Evolutionary conservation across 108 stramenopile genomes (phyloP), one percentile per base, ranked within the genome.

Genomic region (Fragilariopsis cylindrus): DNA sequence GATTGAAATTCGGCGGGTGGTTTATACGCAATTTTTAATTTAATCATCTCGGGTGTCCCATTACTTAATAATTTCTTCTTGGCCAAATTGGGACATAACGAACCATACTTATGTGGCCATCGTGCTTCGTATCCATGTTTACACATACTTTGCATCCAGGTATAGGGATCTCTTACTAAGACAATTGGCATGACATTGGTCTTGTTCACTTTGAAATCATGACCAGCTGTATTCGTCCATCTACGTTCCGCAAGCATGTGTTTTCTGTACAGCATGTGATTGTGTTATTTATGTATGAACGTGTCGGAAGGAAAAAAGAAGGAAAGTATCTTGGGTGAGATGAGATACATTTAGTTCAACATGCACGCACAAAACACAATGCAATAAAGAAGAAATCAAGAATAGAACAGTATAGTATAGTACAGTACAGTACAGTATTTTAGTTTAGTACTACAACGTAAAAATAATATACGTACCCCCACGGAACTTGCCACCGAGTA

Each of bases 101-200:
- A 44, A 12, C 41, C 9, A 30, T 30, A 30, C 21, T 39, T 45
- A 15, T 82, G 81, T 40, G 60, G 73, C 90, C 93, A 94, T 43
- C 60, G 55, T 5, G 88, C 88, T 21, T 75, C 82, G 75, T 94
- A 94, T 0, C 72, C 74, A 65, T 88, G 82, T 42, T 74, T 80
- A 40, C 79, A 80, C 90, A 96, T 90, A 68, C 85, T 85, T 71
- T 88, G 76, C 91, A 94, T 90, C 93, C 93, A 96, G 19, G 77
- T 84, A 48, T 86, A 82, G 15, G 93, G 93, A 84, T 96, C 93
- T 71, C 93, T 88, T 16, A 96, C 82, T 45, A 91, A 72, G 4
- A 94, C 88, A n/a, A 93, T 76, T 7, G 93, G 93, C 46, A 96
- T 65, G 7, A 92, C 74, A 50, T 77, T 78, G 8, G 84, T 84